Evolutionary conservation across 345 rosid genomes (phyloP), one percentile per base, ranked within the genome.

Genomic region (Anastatica hierochuntica): DNA sequence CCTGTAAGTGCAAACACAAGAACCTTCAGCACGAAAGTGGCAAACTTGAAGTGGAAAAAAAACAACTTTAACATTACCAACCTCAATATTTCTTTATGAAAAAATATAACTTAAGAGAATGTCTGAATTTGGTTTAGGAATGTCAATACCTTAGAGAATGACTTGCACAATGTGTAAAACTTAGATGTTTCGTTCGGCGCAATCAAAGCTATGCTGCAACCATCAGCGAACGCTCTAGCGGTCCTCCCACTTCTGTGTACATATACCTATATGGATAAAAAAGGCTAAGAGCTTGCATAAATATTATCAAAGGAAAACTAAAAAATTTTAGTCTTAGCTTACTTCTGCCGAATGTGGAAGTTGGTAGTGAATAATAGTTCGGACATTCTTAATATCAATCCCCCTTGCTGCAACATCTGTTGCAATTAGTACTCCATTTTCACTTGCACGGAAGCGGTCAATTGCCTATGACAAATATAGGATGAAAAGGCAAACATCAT

Each of bases 361-460:
- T 70, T 92, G 97, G 74, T 88, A 92, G 75, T 85, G 97, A 72
- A 92, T 68, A 57, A 92, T 78, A 64, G 97, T 92, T 72, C 95
- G 80, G 42, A 92, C 82, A 74, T 84, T 88, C 49, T 90, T 88
- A 62, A 92, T 83, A 77, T 92, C 98, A 59, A 92, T 84, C 30
- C 98, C 98, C 75, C 97, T 83, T 45, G 97, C 98, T 35, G 90
- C 98, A 70, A 92, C 88, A 83, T 88, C 95, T 13, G 95, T 92
- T 21, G 98, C 98, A 61, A 88, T 50, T 58, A 92, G 97, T 54
- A 92, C 66, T 43, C 87, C 90, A 61, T 85, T 75, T 60, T 83
- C 94, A 34, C 69, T 85, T 49, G 76, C 72, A 53, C 90, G 90
- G 73, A 88, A 83, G 13, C 83, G 97, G 67, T 92, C 98, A 12